Percentiles rank a stretch among this genome's conserved stretches.
phyloP scores from a whole-genome alignment of 2,329 filamentous ascomycete genomes.

The Sclerotinia trifoliorum region DNA sequence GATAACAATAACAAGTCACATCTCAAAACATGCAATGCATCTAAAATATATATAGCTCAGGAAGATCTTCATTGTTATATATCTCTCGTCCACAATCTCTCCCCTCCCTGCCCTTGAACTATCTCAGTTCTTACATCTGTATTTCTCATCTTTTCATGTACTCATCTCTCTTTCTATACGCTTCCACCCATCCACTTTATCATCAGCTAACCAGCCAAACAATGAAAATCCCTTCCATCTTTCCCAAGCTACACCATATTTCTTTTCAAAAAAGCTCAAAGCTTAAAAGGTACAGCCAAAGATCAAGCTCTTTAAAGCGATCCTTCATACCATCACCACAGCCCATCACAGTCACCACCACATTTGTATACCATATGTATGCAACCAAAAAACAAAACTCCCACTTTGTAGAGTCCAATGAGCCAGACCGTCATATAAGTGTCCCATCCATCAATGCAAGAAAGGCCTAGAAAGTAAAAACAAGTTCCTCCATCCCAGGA shows the following conservation, averaged over 20 bases:
- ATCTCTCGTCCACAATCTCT: neutral
- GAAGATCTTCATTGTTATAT: conserved; percentile 3
- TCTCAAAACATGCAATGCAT: too few relatives aligned
- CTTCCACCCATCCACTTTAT: neutral
- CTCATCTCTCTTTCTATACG: conserved; percentile 1
- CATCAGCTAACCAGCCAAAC: neutral
- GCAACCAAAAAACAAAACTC: neutral
- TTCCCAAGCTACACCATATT: neutral
- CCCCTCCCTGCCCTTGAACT: neutral
- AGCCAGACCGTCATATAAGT: conserved; percentile 13
- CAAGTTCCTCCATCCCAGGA: neutral
- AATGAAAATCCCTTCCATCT: neutral
- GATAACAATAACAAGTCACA: too few relatives aligned
- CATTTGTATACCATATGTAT: neutral
- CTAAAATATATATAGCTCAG: neutral
- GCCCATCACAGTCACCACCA: neutral
- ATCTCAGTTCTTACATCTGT: neutral
- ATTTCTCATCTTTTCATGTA: conserved; percentile 6
- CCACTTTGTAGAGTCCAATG: neutral
- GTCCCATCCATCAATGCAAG: conserved; percentile 12
- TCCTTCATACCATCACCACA: neutral
- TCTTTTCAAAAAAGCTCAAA: neutral
- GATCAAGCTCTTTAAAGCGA: neutral
- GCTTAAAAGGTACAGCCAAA: neutral
- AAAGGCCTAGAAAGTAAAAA: neutral